Percentiles rank a stretch among this genome's conserved stretches.
Conservation (phyloP, 345 rosid genomes). For the Gossypium sturtianum region DNA sequence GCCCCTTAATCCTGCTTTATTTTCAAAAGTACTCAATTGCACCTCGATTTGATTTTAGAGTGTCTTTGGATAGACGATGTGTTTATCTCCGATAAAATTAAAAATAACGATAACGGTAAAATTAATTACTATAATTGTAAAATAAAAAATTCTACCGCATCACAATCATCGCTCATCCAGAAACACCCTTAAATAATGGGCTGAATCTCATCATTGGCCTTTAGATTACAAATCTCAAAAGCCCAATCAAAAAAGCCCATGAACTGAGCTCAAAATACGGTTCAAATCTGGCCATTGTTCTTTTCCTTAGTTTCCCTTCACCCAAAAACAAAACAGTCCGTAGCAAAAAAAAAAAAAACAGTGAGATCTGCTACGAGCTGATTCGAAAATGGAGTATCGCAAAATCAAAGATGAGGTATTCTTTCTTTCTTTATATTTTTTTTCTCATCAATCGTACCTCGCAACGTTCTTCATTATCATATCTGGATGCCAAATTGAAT, state of each 20-base stretch:
- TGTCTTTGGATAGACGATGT: fast-evolving
- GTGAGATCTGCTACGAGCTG: conserved; percentile 29
- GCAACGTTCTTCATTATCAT: neutral
- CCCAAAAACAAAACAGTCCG: neutral
- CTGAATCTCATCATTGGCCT: neutral
- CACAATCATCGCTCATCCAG: too few species aligned
- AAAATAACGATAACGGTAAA: fast-evolving
- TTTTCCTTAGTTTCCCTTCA: neutral
- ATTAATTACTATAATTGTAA: too few species aligned
- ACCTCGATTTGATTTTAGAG: too few species aligned
- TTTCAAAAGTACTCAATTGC: too few species aligned
- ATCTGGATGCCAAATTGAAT: neutral
- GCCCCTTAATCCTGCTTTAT: too few species aligned
- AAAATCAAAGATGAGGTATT: conserved; percentile 75
- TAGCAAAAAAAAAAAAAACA: neutral
- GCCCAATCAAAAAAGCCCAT: neutral
- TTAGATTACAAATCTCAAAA: neutral
- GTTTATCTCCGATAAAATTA: fast-evolving
- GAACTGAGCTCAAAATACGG: neutral
- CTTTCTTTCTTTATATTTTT: neutral
- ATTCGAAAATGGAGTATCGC: conserved; percentile 56
- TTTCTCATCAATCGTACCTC: neutral
- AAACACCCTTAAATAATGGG: too few species aligned
- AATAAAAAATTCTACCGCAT: fast-evolving
- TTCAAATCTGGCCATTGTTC: neutral